These are phyloP conservation scores for Lentinula raphanica DNA, from an alignment of 768 basidiomycete genomes.

Conservation along the genomic window DNA sequence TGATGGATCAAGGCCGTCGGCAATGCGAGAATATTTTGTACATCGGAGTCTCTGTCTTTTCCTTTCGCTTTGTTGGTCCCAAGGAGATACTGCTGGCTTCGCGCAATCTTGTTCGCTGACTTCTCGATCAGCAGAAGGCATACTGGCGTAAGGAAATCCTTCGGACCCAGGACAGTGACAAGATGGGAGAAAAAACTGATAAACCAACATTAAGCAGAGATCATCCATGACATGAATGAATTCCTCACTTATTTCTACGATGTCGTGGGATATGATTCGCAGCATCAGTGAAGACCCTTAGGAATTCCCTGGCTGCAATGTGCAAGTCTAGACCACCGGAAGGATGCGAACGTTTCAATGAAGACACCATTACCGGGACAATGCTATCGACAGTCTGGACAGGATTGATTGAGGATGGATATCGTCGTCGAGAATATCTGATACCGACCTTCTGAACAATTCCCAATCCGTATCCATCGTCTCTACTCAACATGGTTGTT, in stretches of 20 bases:
- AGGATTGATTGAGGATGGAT: too few species aligned
- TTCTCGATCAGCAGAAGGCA: slow-evolving; percentile 84
- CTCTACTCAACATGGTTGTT: slow-evolving; percentile 22
- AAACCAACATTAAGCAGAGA: slow-evolving; percentile 5
- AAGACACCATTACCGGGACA: slow-evolving; percentile 87
- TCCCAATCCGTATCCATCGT: slow-evolving; percentile 91
- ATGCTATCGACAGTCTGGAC: slow-evolving; percentile 85
- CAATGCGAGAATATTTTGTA: slow-evolving; percentile 52
- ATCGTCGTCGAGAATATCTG: too few species aligned
- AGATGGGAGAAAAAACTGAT: slow-evolving; percentile 86
- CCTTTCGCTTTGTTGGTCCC: not conserved
- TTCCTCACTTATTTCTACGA: slow-evolving; percentile 74
- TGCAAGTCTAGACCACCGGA: slow-evolving; percentile 52
- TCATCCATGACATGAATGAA: not conserved
- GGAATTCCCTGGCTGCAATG: slow-evolving; percentile 69
- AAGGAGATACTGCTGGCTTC: slow-evolving; percentile 26
- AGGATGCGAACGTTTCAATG: slow-evolving; percentile 56
- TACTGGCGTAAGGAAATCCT: slow-evolving; percentile 77
- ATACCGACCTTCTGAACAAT: slow-evolving; percentile 82
- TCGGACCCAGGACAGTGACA: slow-evolving; percentile 71
- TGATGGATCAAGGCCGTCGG: slow-evolving; percentile 65
- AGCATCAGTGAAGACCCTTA: slow-evolving; percentile 92
- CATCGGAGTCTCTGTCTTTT: slow-evolving; percentile 43
- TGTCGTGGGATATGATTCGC: slow-evolving; percentile 89
- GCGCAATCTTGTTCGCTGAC: slow-evolving; percentile 59